These are phyloP conservation scores for Pichia cactophila DNA, from an alignment of 1,139 yeast genomes.

Conservation along the genomic window DNA sequence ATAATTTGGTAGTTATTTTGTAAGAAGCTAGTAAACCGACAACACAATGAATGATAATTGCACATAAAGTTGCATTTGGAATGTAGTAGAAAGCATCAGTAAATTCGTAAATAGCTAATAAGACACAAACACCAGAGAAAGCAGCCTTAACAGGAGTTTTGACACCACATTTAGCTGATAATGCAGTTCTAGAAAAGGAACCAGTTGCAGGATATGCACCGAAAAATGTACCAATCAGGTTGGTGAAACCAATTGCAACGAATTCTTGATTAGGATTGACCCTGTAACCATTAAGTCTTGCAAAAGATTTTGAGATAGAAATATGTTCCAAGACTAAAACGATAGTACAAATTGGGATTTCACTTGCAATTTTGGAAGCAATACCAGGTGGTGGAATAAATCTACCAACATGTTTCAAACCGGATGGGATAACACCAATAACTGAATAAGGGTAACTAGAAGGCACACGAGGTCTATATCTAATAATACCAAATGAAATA, in stretches of 20 bases:
- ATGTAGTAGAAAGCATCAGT: conserved; percentile 80
- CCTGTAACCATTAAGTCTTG: conserved; percentile 83
- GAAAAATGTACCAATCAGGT: conserved; percentile 83
- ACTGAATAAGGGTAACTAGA: conserved; percentile 43
- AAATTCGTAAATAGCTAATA: conserved; percentile 75
- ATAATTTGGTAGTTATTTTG: conserved; percentile 62
- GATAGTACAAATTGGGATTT: conserved; percentile 77
- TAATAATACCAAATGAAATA: conserved; percentile 45
- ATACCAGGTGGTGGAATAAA: conserved; percentile 58
- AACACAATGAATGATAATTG: conserved; percentile 89
- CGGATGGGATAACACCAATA: conserved; percentile 75
- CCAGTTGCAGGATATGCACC: conserved; percentile 94
- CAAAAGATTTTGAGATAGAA: conserved; percentile 88
- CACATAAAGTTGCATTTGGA: conserved; percentile 80
- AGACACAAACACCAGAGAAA: conserved; percentile 79
- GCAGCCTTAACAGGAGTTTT: conserved; percentile 90
- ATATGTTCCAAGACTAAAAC: conserved; percentile 82
- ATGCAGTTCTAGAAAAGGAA: conserved; percentile 87
- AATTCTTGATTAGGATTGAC: conserved; percentile 89
- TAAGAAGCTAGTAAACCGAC: conserved; percentile 74
- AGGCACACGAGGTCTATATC: conserved; percentile 13
- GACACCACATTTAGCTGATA: conserved; percentile 91
- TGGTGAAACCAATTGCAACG: conserved; percentile 86
- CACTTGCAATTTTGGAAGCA: conserved; percentile 56
- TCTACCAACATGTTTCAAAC: conserved; percentile 73